These are phyloP conservation scores for Cryptococcus jaspeensis DNA, from an alignment of 1,284 basidiomycete species.

Conservation along the genomic window DNA sequence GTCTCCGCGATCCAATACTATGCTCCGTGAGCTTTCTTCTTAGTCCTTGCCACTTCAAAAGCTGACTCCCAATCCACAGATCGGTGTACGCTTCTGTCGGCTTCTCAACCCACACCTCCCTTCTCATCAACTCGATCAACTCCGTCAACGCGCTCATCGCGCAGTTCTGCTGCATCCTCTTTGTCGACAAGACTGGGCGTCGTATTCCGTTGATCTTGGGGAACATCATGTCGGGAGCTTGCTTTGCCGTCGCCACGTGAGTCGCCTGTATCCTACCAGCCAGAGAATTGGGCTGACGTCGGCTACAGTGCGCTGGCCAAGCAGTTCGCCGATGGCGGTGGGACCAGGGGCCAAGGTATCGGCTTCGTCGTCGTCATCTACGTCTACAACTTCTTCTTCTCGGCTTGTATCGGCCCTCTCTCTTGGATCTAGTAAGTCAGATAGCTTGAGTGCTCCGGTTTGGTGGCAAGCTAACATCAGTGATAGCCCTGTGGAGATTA, in stretches of 20 bases:
- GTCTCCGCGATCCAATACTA: slow-evolving; percentile 59
- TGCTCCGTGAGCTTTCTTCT: slow-evolving; percentile 33
- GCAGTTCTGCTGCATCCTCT: slow-evolving; percentile 59
- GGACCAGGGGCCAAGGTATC: slow-evolving; percentile 23
- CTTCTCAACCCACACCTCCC: slow-evolving; percentile 53
- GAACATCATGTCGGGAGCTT: slow-evolving; percentile 56
- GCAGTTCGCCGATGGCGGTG: slow-evolving; percentile 17
- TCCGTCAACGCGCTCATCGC: slow-evolving; percentile 62
- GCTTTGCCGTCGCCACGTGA: slow-evolving; percentile 39
- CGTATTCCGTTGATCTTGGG: slow-evolving; percentile 59
- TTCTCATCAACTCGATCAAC: slow-evolving; percentile 64
- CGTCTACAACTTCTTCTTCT: slow-evolving; percentile 38
- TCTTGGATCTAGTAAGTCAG: slow-evolving; percentile 43
- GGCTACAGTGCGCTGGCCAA: slow-evolving; percentile 16
- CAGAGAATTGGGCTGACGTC: slow-evolving; percentile 1
- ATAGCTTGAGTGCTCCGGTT: background rate
- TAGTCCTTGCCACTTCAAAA: background rate
- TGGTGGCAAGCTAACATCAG: background rate
- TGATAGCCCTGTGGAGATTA: slow-evolving; percentile 52
- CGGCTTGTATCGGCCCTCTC: slow-evolving; percentile 35
- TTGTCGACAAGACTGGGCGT: slow-evolving; percentile 61
- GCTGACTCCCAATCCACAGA: slow-evolving; percentile 4
- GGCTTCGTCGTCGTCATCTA: slow-evolving; percentile 35
- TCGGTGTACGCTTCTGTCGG: slow-evolving; percentile 48
- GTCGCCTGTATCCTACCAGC: too few relatives aligned